phyloP scores from a whole-genome alignment of 495 filamentous ascomycete species.

The Parmelia sp. region DNA sequence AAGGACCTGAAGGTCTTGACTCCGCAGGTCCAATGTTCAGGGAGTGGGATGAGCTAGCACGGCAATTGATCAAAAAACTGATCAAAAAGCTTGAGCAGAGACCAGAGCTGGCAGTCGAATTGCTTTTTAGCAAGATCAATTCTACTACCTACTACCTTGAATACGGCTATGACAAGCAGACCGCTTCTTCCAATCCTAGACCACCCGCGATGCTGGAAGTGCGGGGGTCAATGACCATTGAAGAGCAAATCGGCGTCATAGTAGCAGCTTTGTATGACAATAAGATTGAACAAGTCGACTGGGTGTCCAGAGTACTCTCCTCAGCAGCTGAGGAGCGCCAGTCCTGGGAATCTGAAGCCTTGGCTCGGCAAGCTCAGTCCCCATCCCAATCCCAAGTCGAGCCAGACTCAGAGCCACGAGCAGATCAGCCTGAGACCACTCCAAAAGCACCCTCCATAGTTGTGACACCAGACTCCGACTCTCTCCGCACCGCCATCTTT shows the following conservation, averaged over 20 bases:
- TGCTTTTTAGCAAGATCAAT: constrained; percentile 91
- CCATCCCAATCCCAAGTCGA: not conserved
- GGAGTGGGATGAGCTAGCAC: constrained; percentile 87
- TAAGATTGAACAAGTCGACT: constrained; percentile 65
- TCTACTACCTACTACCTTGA: constrained; percentile 79
- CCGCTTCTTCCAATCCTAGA: constrained; percentile 50
- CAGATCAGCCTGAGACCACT: not conserved
- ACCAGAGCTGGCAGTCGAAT: constrained; percentile 75
- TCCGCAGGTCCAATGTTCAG: constrained; percentile 55
- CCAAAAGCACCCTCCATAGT: constrained; percentile 32
- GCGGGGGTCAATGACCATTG: constrained; percentile 55
- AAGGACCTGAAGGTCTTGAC: constrained; percentile 76
- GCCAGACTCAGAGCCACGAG: not conserved
- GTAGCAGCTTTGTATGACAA: constrained; percentile 73
- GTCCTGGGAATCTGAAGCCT: constrained; percentile 68
- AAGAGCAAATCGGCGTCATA: constrained; percentile 69
- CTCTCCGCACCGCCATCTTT: constrained; percentile 67
- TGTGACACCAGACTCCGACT: constrained; percentile 62
- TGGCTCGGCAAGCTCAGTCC: constrained; percentile 43
- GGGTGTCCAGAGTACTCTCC: constrained; percentile 66
- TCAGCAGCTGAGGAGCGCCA: constrained; percentile 67
- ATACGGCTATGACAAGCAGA: constrained; percentile 81
- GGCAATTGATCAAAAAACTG: constrained; percentile 69
- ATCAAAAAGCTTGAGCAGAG: constrained; percentile 74
- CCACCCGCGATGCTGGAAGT: constrained; percentile 76